Evolutionary conservation across 805 yeast genomes (phyloP), one percentile per base, ranked within the genome.

Genomic region (Yarrowia sp.): DNA sequence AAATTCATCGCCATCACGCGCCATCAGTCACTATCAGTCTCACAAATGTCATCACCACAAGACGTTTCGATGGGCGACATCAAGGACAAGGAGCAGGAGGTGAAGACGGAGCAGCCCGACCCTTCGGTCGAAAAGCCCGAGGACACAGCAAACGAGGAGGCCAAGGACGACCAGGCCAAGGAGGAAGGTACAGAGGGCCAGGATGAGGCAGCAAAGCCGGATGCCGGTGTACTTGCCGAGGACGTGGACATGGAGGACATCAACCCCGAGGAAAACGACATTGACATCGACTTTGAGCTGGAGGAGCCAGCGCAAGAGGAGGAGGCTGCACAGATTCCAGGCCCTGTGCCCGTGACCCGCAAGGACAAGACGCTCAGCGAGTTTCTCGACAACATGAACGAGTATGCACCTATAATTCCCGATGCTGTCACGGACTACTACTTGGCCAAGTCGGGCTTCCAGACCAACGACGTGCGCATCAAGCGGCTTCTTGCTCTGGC

Each of bases 361-460:
- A 66, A 69, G 59, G 72, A 69, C 35, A 66, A 69, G 27, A 64
- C 67, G 18, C 76, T 94, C 60, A 84, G 86, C 67, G 98, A 94
- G 68, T 85, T 94, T 33, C 77, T 94, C 27, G 87, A 86, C 32
- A 78, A 91, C 79, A 87, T 94, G 93, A 96, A 90, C 66, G 97
- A 91, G 63, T 90, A 86, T 71, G 90, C 97, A 3, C 99, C 99
- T 1, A 86, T 93, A 32, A 94, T 94, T 39, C 99, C 99, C 0
- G 98, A 94, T 71, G 92, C 96, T 0, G 97, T 94, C 10, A 88
- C 97, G 0, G 97, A 93, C 70, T 94, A 91, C 72, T 94, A 93
- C 69, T 75, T 93, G 59, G 83, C 90, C 22, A 86, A 87, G 69
- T 87, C 90, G 65, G 97, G 97, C 38, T 85, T 94, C 68, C 87